Conservation (phyloP, 1,139 yeast genomes). For the Geotrichum europaeum region DNA sequence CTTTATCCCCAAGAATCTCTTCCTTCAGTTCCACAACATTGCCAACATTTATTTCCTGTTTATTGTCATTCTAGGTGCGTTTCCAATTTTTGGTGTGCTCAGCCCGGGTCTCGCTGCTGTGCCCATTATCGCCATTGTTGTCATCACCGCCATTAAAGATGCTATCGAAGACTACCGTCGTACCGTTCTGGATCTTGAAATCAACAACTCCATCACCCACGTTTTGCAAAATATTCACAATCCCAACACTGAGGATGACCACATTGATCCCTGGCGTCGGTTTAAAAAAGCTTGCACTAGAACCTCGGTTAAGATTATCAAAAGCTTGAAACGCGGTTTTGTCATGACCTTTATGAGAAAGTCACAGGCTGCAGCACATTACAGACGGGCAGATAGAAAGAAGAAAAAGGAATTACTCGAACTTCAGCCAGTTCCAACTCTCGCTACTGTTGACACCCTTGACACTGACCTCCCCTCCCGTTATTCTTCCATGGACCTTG, state of each 20-base stretch:
- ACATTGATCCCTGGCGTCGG: constrained; percentile 58
- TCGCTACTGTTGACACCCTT: constrained; percentile 15
- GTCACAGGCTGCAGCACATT: constrained; percentile 13
- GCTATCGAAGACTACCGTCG: constrained; percentile 92
- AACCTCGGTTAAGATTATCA: constrained; percentile 22
- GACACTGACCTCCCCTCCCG: constrained; percentile 17
- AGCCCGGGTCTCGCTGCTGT: constrained; percentile 89
- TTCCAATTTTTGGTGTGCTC: constrained; percentile 85
- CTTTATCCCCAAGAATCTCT: constrained; percentile 76
- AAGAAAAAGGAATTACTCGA: constrained; percentile 14
- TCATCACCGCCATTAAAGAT: constrained; percentile 85
- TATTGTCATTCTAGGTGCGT: constrained; percentile 66
- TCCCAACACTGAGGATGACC: constrained; percentile 64
- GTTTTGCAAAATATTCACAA: constrained; percentile 63
- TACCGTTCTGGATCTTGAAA: constrained; percentile 69
- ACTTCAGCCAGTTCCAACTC: constrained; percentile 20
- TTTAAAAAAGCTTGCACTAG: constrained; percentile 48
- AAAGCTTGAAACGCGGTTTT: constrained; percentile 5
- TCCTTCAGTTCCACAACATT: constrained; percentile 71
- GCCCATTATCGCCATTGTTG: constrained; percentile 88
- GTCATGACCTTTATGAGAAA: constrained; percentile 14
- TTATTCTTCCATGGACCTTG: constrained; percentile 13
- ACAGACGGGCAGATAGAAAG: constrained; percentile 6
- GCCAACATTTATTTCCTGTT: constrained; percentile 81
- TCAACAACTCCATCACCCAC: constrained; percentile 82